phyloP scores from a whole-genome alignment of 2,329 filamentous ascomycete genomes.

The Dothideomycetidae sp. region DNA sequence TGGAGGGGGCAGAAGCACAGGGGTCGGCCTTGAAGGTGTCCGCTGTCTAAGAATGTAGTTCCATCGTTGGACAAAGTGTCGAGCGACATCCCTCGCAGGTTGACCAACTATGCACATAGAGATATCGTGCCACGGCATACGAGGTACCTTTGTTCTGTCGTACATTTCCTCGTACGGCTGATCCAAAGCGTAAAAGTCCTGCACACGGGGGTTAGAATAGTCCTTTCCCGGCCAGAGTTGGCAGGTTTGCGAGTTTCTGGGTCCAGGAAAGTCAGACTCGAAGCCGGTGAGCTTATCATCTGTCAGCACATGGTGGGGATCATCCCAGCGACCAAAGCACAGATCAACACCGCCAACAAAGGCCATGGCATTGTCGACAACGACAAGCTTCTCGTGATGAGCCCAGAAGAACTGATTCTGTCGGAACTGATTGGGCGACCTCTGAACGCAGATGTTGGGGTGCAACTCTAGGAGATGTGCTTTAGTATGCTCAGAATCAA shows the following conservation, averaged over 20 bases:
- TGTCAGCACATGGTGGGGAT: constrained; percentile 75
- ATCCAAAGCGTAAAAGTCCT: constrained; percentile 85
- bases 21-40: constrained; percentile 83
- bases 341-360: constrained; percentile 93
- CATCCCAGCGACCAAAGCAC: constrained; percentile 96
- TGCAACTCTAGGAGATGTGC: constrained; percentile 90
- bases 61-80: constrained; percentile 96
- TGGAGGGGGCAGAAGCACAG: constrained; percentile 82
- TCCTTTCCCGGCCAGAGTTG: constrained; percentile 97
- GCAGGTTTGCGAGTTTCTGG: constrained; percentile 83
- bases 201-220: constrained; percentile 89
- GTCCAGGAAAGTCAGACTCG: constrained; percentile 55
- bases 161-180: constrained; percentile 99
- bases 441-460: constrained; percentile 88
- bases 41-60: constrained; percentile 89
- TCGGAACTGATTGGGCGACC: constrained; percentile 93
- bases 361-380: constrained; percentile 89
- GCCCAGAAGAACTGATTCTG: constrained; percentile 99
- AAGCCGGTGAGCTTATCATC: constrained; percentile 95
- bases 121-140: constrained; percentile 99
- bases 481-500: constrained; percentile 97
- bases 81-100: constrained; percentile 80
- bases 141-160: constrained; percentile 69
- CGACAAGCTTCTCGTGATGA: constrained; percentile 95
- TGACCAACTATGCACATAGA: constrained; percentile 96